Evolutionary conservation across 108 stramenopile genomes (phyloP).

Genomic region (Stephanodiscus triporus): DNA sequence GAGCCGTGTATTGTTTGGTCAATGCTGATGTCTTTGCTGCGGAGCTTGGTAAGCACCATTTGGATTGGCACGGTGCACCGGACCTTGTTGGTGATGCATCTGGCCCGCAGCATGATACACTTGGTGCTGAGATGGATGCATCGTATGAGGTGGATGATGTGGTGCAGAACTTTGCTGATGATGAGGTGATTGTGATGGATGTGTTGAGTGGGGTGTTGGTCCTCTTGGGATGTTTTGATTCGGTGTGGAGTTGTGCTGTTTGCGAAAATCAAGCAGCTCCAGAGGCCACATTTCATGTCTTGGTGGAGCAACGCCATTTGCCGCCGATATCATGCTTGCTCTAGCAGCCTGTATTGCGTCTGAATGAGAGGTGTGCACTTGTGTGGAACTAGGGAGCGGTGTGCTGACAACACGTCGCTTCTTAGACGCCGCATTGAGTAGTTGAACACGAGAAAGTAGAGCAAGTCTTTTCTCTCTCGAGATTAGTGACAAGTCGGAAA

Average conservation of each 20-base stretch:
- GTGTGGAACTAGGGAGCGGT: conserved; percentile 60
- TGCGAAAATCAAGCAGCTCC: conserved; percentile 67
- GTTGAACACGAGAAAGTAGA: conserved; percentile 13
- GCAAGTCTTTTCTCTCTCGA: neutral
- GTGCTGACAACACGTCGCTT: conserved; percentile 50
- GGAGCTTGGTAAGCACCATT: conserved; percentile 2
- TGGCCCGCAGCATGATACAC: conserved; percentile 8
- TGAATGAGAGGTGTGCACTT: conserved; percentile 72
- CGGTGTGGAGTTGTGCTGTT: conserved; percentile 49
- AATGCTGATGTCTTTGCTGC: conserved; percentile 10
- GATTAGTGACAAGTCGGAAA: neutral
- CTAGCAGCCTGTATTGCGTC: conserved; percentile 67
- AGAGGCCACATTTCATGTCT: conserved; percentile 84
- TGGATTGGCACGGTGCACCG: conserved; percentile 12
- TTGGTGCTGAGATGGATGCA: conserved; percentile 8
- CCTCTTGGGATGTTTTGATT: conserved; percentile 13
- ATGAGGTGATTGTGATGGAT: conserved; percentile 10
- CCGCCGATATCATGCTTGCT: conserved; percentile 12
- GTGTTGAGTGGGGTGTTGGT: conserved; percentile 8
- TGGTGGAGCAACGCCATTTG: conserved; percentile 45
- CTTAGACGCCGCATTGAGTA: conserved; percentile 25
- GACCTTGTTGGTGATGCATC: conserved; percentile 12
- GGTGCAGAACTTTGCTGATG: conserved; percentile 7
- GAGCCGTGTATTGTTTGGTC: conserved; percentile 1
- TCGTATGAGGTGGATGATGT: conserved; percentile 4